phyloP scores from a whole-genome alignment of 495 filamentous ascomycete species.

The Tirmania nivea region DNA sequence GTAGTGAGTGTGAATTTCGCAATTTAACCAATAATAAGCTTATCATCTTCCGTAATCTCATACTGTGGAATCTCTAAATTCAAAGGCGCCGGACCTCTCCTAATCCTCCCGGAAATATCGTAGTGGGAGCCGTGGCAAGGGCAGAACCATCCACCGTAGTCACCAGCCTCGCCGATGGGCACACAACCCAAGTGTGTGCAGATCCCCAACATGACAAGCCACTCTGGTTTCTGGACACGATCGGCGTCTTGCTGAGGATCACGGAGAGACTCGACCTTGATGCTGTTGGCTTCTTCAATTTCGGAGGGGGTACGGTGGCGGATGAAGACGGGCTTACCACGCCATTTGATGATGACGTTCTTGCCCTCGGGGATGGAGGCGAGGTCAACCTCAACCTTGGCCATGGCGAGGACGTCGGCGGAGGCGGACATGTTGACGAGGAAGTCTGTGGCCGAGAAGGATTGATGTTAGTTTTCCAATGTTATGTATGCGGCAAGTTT shows the following conservation, averaged over 20 bases:
- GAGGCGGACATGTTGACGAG: conserved; percentile 99
- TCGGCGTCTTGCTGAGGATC: conserved; percentile 82
- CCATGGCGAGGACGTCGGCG: conserved; percentile 94
- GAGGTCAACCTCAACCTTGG: conserved; percentile 96
- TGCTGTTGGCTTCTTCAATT: conserved; percentile 63
- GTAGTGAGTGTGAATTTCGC: too few species aligned
- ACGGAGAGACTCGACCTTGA: conserved; percentile 55
- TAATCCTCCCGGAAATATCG: conserved; percentile 92
- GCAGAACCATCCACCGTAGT: conserved; percentile 99
- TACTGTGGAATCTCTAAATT: conserved; percentile 92
- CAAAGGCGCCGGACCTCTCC: conserved; percentile 86
- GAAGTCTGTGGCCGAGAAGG: conserved; percentile 45
- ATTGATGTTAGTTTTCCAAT: not conserved
- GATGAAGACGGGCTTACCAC: conserved; percentile 99
- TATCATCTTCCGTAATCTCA: conserved; percentile 54
- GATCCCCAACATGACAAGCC: conserved; percentile 98
- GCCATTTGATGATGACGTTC: conserved; percentile 99
- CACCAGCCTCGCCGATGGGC: conserved; percentile 93
- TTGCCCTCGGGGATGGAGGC: conserved; percentile 89
- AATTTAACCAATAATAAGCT: conserved; percentile 57
- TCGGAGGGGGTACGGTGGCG: conserved; percentile 82
- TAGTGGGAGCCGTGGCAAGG: conserved; percentile 99
- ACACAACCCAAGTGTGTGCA: conserved; percentile 99
- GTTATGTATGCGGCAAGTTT: not conserved
- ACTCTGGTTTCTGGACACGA: conserved; percentile 93